Evolutionary conservation across 1,139 yeast genomes (phyloP).

Genomic region (Candida dubliniensis): DNA sequence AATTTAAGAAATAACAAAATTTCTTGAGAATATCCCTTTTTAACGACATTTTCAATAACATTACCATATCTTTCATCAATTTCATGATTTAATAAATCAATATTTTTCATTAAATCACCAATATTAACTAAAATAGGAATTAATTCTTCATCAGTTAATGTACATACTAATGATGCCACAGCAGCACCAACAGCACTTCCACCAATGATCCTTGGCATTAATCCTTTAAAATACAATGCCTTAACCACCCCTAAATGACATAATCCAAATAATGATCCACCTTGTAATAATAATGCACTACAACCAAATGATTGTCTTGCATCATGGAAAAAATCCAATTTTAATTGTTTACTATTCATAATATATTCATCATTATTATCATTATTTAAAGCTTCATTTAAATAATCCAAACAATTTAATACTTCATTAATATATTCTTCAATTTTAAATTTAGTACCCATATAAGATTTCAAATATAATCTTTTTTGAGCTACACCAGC

Average conservation of each 20-base stretch:
- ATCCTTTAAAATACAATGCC: slow-evolving; percentile 68
- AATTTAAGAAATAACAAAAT: slow-evolving; percentile 74
- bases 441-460: slow-evolving; percentile 85
- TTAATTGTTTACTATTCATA: slow-evolving; percentile 57
- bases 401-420: slow-evolving; percentile 61
- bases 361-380: slow-evolving; percentile 33
- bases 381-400: slow-evolving; percentile 41
- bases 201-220: slow-evolving; percentile 83
- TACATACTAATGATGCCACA: slow-evolving; percentile 82
- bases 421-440: slow-evolving; percentile 86
- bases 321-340: slow-evolving; percentile 84
- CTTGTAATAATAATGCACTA: slow-evolving; percentile 86
- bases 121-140: slow-evolving; percentile 47
- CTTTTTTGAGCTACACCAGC: slow-evolving; percentile 86
- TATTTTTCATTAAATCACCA: slow-evolving; percentile 52
- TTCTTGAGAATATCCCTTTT: slow-evolving; percentile 83
- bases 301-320: slow-evolving; percentile 88
- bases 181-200: slow-evolving; percentile 96
- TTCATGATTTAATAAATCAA: slow-evolving; percentile 50
- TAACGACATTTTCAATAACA: slow-evolving; percentile 63
- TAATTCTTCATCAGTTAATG: slow-evolving; percentile 58
- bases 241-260: slow-evolving; percentile 92
- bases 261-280: slow-evolving; percentile 90
- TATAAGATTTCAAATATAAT: slow-evolving; percentile 75
- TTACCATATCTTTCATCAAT: slow-evolving; percentile 67